phyloP scores from a whole-genome alignment of 2,329 filamentous ascomycete genomes.

The Tolypocladium pustulatum region DNA sequence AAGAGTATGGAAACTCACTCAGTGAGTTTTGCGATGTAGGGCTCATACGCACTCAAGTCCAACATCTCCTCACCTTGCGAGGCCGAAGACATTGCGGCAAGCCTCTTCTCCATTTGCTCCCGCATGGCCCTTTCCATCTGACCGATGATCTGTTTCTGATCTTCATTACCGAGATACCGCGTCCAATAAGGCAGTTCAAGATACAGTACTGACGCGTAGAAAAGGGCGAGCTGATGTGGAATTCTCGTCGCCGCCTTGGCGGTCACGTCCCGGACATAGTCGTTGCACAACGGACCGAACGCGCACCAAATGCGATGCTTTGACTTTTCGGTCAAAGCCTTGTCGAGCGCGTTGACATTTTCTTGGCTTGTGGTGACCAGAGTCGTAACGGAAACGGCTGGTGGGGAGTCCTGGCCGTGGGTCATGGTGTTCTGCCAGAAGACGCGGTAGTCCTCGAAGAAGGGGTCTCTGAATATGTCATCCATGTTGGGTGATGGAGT shows the following conservation, averaged over 20 bases:
- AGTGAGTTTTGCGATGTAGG: too few relatives aligned
- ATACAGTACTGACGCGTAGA: not conserved
- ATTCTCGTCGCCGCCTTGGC: not conserved
- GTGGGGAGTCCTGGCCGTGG: not conserved
- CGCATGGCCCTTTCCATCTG: not conserved
- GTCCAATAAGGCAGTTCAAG: not conserved
- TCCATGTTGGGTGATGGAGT: not conserved
- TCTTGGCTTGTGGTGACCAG: not conserved
- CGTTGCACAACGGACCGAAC: not conserved
- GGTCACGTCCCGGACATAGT: not conserved
- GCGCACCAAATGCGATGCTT: fast-evolving
- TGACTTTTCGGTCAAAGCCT: not conserved
- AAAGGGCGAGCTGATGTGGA: not conserved
- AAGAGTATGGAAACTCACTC: too few relatives aligned
- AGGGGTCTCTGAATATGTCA: not conserved
- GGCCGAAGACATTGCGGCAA: not conserved
- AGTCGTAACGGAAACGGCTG: not conserved
- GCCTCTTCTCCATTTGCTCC: not conserved
- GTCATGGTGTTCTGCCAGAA: not conserved
- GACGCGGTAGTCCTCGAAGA: not conserved
- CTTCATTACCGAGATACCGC: not conserved
- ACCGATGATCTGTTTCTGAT: not conserved
- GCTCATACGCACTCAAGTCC: not conserved
- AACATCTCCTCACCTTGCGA: not conserved
- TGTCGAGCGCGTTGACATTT: not conserved